phyloP scores from a whole-genome alignment of 192 early-diverging fungal species.

The Podila verticillata region DNA sequence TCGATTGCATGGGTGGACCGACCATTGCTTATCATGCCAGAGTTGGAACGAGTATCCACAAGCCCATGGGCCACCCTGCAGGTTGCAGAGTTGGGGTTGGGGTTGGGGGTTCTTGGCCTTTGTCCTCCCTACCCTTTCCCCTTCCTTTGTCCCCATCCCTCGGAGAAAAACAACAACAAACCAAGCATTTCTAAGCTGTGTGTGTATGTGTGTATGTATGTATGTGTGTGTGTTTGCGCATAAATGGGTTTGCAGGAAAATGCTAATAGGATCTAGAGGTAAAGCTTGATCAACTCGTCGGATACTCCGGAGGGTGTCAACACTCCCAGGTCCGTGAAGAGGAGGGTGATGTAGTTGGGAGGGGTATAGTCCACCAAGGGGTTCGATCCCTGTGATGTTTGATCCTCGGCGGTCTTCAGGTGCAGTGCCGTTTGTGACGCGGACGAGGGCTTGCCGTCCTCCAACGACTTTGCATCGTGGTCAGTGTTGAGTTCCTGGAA shows the following conservation, averaged over 20 bases:
- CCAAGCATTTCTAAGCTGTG: no score
- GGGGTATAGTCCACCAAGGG: slow-evolving; percentile 94
- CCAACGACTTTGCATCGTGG: slow-evolving; percentile 29
- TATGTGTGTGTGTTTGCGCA: not conserved
- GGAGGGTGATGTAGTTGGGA: slow-evolving; percentile 86
- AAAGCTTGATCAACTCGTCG: slow-evolving; percentile 87
- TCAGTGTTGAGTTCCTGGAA: slow-evolving; percentile 65
- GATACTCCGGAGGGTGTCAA: slow-evolving; percentile 90
- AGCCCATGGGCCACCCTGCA: no score
- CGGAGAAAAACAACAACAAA: no score
- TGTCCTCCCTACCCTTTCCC: not conserved
- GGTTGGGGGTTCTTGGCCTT: no score
- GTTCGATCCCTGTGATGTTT: slow-evolving; percentile 60
- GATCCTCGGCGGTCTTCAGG: slow-evolving; percentile 45
- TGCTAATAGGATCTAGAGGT: slow-evolving; percentile 58
- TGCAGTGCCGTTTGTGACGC: slow-evolving; percentile 42
- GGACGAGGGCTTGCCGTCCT: slow-evolving; percentile 16
- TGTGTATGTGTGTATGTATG: no score
- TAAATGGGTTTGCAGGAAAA: not conserved
- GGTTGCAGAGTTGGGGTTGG: no score
- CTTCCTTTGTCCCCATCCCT: not conserved
- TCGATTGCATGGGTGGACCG: no score
- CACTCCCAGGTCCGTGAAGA: slow-evolving; percentile 93
- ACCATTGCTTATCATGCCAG: no score
- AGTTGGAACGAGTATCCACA: no score